These are phyloP conservation scores for Phialemoniopsis sp. DNA, from an alignment of 2,329 filamentous ascomycete genomes.

Conservation along the genomic window DNA sequence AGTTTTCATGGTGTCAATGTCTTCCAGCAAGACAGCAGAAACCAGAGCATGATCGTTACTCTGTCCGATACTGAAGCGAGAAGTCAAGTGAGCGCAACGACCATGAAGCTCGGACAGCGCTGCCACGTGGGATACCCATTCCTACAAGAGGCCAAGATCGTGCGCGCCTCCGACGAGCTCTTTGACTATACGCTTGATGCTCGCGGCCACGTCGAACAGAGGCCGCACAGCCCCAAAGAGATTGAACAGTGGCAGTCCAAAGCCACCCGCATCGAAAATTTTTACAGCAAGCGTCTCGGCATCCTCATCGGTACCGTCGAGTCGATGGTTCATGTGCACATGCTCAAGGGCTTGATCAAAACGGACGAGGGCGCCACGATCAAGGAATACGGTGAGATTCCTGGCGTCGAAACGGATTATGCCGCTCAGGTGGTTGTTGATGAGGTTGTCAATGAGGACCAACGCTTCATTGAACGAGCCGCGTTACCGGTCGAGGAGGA, in stretches of 20 bases:
- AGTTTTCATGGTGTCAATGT: slow-evolving; percentile 89
- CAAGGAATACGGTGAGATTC: slow-evolving; percentile 87
- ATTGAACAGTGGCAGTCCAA: slow-evolving; percentile 84
- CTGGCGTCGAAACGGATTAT: slow-evolving; percentile 82
- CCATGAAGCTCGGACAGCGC: slow-evolving; percentile 74
- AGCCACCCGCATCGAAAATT: slow-evolving; percentile 75
- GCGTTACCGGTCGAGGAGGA: slow-evolving; percentile 90
- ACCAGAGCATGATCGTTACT: slow-evolving; percentile 93
- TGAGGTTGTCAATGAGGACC: slow-evolving; percentile 83
- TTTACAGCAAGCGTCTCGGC: slow-evolving; percentile 87
- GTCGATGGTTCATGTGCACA: slow-evolving; percentile 85
- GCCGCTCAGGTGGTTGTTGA: slow-evolving; percentile 91
- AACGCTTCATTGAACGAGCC: slow-evolving; percentile 84
- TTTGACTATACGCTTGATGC: slow-evolving; percentile 78
- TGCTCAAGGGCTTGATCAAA: slow-evolving; percentile 87
- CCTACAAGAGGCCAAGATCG: slow-evolving; percentile 86
- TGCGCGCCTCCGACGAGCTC: slow-evolving; percentile 85
- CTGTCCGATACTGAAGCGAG: slow-evolving; percentile 70
- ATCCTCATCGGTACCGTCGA: slow-evolving; percentile 85
- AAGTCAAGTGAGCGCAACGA: slow-evolving; percentile 68
- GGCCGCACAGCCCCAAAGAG: slow-evolving; percentile 69
- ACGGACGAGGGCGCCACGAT: slow-evolving; percentile 86
- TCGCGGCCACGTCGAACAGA: slow-evolving; percentile 61
- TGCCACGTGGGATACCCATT: slow-evolving; percentile 95
- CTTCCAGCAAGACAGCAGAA: slow-evolving; percentile 92